Evolutionary conservation across 2,329 filamentous ascomycete genomes (phyloP), one percentile per base, ranked within the genome.

Genomic region (Pseudogymnoascus sp.): DNA sequence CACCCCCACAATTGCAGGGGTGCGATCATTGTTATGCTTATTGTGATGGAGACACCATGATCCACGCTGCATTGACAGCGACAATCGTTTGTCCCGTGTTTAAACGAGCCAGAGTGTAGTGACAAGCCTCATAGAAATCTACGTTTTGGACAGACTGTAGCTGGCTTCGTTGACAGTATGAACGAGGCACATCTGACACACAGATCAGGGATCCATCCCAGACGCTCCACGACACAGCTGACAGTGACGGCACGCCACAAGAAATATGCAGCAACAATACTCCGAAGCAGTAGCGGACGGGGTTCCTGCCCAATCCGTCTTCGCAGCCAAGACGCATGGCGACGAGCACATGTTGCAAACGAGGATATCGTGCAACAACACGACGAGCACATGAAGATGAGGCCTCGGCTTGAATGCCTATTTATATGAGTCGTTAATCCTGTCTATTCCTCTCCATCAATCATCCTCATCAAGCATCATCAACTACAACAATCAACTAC

Each of bases 31-130:
- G 26, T 52, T 52, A 52, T 52, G 41, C 41, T 52, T 52, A 52
- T 52, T 52, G 41, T 52, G n/a, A 18, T 52, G 41, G 41, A n/a
- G 41, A 52, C 41, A 52, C 41, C 23, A 52, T 52, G 41, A 52
- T 52, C 41, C 41, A 30, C 41, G 41, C 9, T 52, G 41, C 41
- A 52, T 52, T 18, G n/a, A 12, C 41, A 52, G 23, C 1, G n/a
- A 52, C 23, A 10, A 52, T 52, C 41, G 26, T 4, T 30, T 52
- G 7, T 3, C 18, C 38, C 3, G 41, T 28, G 3, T 28, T 12
- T 13, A 28, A 26, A 18, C 41, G 41, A 30, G 41, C 30, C 23
- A 30, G 23, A 52, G 23, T 3, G 23, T 1, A 52, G 18, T 30
- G 41, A 52, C 23, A 30, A 18, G n/a, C 8, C 15, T 28, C 9